Conservation (phyloP, 2,329 filamentous ascomycete genomes). For the Acrocalymma vagum region DNA sequence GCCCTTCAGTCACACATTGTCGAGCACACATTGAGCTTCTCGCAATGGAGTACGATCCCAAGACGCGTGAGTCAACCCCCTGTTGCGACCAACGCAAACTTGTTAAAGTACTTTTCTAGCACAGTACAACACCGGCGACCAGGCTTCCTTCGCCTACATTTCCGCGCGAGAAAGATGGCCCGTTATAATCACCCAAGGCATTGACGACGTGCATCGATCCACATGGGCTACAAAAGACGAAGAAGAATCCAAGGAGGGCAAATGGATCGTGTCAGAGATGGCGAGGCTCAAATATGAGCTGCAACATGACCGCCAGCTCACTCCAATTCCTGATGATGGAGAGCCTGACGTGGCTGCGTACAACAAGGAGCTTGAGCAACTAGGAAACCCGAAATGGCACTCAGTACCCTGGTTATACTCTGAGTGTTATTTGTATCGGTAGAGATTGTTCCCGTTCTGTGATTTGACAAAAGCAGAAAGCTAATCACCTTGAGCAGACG, state of each 20-base stretch:
- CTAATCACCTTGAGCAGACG: slow-evolving; percentile 65
- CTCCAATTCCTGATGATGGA: slow-evolving; percentile 80
- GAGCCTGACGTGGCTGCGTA: slow-evolving; percentile 78
- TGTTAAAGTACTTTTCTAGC: slow-evolving; percentile 58
- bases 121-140: slow-evolving; percentile 80
- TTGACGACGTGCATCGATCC: slow-evolving; percentile 91
- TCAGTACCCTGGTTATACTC: slow-evolving; percentile 86
- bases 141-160: slow-evolving; percentile 83
- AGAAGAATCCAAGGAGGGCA: slow-evolving; percentile 79
- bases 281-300: slow-evolving; percentile 92
- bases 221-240: slow-evolving; percentile 67
- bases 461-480: slow-evolving; percentile 10
- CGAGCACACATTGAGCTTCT: background rate
- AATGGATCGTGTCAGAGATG: slow-evolving; percentile 81
- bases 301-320: slow-evolving; percentile 84
- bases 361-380: slow-evolving; percentile 82
- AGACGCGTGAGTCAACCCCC: slow-evolving; percentile 68
- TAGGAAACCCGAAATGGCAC: slow-evolving; percentile 82
- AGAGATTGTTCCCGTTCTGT: slow-evolving; percentile 20
- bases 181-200: slow-evolving; percentile 88
- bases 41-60: slow-evolving; percentile 76
- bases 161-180: slow-evolving; percentile 93
- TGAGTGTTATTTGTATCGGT: slow-evolving; percentile 94
- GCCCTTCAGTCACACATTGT: slow-evolving; percentile 16
- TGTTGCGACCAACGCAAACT: background rate